Percentiles rank a stretch among this genome's conserved stretches.
Evolutionary conservation across 2,329 filamentous ascomycete genomes (phyloP).

Genomic region (Paecilomyces sp.): DNA sequence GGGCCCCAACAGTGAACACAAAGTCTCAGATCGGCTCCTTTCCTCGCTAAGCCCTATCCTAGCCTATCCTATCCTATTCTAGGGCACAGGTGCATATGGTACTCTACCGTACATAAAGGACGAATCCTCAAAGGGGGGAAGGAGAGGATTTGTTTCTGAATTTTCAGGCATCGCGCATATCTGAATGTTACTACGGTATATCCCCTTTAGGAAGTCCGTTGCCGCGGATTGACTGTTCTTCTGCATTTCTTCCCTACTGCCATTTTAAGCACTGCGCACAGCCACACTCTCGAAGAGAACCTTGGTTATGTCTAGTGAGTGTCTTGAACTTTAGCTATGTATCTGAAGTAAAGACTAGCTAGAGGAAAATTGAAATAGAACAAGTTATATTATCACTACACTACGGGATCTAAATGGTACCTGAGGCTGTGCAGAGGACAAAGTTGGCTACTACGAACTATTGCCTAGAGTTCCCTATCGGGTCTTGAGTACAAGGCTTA

Average conservation of each 20-base stretch:
- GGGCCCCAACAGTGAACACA: neutral
- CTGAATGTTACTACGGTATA: too few relatives aligned
- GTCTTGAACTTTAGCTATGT: neutral
- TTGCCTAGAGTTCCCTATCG: too few relatives aligned
- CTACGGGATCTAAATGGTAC: too few relatives aligned
- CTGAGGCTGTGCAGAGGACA: too few relatives aligned
- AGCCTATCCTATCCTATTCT: neutral
- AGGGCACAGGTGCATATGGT: neutral
- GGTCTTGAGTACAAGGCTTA: too few relatives aligned
- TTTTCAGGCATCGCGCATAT: neutral
- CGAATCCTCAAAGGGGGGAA: neutral
- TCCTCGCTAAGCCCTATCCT: neutral
- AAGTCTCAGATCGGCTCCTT: neutral
- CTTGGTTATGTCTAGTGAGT: neutral
- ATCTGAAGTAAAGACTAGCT: neutral
- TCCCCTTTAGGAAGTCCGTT: too few relatives aligned
- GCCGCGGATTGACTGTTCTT: neutral
- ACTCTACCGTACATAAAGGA: neutral
- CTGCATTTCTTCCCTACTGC: neutral
- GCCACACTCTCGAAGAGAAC: neutral
- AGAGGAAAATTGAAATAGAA: neutral
- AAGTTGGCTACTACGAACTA: too few relatives aligned
- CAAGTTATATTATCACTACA: neutral
- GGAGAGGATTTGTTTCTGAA: neutral
- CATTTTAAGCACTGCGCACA: neutral